These are phyloP conservation scores for Friedmanniomyces simplex DNA, from an alignment of 495 filamentous ascomycete species.

Conservation along the genomic window DNA sequence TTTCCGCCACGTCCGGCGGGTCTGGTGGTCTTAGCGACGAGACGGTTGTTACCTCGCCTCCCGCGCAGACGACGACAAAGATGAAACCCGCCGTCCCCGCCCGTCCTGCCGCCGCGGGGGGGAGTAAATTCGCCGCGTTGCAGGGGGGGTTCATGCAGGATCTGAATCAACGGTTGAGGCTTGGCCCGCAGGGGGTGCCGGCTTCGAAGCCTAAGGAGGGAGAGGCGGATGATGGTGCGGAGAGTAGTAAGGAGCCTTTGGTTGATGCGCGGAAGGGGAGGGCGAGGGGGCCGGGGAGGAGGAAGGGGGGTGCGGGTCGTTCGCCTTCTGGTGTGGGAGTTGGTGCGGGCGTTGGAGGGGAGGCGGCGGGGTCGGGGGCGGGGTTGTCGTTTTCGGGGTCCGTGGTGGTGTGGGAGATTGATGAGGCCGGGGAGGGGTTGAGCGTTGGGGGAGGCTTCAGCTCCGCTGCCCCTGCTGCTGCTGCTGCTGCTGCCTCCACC, in stretches of 20 bases:
- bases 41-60: constrained; percentile 1
- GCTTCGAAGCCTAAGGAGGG: constrained; percentile 50
- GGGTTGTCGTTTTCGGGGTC: too few species aligned
- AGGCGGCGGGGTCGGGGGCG: too few species aligned
- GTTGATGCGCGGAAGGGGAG: constrained; percentile 80
- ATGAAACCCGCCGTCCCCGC: constrained; percentile 54
- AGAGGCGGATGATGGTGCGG: constrained; percentile 20
- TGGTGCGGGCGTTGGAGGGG: too few species aligned
- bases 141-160: constrained; percentile 86
- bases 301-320: constrained; percentile 56
- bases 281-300: constrained; percentile 75
- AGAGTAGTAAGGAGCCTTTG: constrained; percentile 64
- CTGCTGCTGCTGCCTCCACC: background rate
- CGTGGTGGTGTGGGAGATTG: constrained; percentile 12
- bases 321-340: background rate
- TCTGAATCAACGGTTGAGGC: constrained; percentile 70
- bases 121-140: constrained; percentile 79
- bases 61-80: constrained; percentile 20
- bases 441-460: background rate
- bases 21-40: background rate
- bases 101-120: constrained; percentile 62
- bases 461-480: background rate
- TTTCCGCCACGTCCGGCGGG: constrained; percentile 14
- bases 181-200: constrained; percentile 66
- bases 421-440: constrained; percentile 17